These are phyloP conservation scores for Ajuga chamaepitys DNA, from an alignment of 257 asterid species.

Conservation along the genomic window DNA sequence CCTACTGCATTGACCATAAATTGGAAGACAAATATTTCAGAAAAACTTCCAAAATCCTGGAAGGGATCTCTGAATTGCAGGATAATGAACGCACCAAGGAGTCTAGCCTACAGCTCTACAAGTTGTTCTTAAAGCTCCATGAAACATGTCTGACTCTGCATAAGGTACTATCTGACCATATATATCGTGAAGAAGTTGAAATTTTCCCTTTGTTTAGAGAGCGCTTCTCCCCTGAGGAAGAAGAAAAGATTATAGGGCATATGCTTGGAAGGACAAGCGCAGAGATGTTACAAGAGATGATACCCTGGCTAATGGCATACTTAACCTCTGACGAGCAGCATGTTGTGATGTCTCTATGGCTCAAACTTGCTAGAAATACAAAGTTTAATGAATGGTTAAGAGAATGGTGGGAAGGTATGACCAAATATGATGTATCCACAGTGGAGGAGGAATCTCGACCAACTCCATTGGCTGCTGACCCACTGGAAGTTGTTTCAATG, in stretches of 20 bases:
- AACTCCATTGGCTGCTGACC: conserved; percentile 38
- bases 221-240: conserved; percentile 64
- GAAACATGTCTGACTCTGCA: conserved; percentile 58
- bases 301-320: conserved; percentile 73
- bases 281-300: conserved; percentile 56
- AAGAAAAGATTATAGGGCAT: conserved; percentile 59
- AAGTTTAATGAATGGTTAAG: conserved; percentile 71
- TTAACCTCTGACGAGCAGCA: conserved; percentile 57
- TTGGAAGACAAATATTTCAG: conserved; percentile 53
- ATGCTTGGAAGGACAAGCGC: conserved; percentile 67
- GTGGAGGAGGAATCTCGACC: conserved; percentile 31
- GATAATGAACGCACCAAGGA: conserved; percentile 21
- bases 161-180: conserved; percentile 63
- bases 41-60: conserved; percentile 38
- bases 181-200: conserved; percentile 63
- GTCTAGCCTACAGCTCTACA: conserved; percentile 27
- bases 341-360: conserved; percentile 54
- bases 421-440: conserved; percentile 27
- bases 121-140: conserved; percentile 49
- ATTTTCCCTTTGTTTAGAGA: conserved; percentile 56
- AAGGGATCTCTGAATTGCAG: conserved; percentile 35
- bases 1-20: conserved; percentile 67
- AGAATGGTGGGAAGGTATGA: conserved; percentile 82
- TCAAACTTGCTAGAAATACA: conserved; percentile 49
- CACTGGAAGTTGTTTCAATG: conserved; percentile 52